phyloP scores from a whole-genome alignment of 176 grass and related monocot species.

The Oryza officinalis region DNA sequence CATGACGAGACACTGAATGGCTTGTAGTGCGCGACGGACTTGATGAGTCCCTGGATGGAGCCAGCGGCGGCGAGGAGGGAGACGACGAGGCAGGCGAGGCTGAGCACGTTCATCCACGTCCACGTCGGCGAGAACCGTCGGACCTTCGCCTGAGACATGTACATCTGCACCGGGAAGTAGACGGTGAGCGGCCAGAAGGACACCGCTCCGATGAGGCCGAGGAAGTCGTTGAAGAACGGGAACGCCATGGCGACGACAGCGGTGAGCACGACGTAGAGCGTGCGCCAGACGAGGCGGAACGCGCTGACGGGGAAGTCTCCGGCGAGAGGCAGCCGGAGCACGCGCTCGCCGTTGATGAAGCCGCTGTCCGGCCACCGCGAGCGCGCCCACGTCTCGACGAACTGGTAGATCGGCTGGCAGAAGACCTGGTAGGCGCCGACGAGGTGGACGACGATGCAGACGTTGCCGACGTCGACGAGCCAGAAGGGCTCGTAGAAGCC shows the following conservation, averaged over 20 bases:
- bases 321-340: slow-evolving; percentile 33
- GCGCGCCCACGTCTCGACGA: slow-evolving; percentile 54
- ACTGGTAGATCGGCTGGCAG: slow-evolving; percentile 79
- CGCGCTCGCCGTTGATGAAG: slow-evolving; percentile 53
- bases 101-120: slow-evolving; percentile 80
- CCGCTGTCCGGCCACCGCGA: slow-evolving; percentile 45
- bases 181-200: slow-evolving; percentile 94
- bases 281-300: slow-evolving; percentile 70
- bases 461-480: slow-evolving; percentile 89
- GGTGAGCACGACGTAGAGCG: slow-evolving; percentile 61
- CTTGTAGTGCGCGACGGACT: slow-evolving; percentile 52
- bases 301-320: slow-evolving; percentile 51
- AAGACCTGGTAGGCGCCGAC: slow-evolving; percentile 98
- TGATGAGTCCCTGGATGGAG: slow-evolving; percentile 63
- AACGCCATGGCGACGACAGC: slow-evolving; percentile 67
- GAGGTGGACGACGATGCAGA: slow-evolving; percentile 85
- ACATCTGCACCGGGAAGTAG: slow-evolving; percentile 94
- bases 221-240: slow-evolving; percentile 93
- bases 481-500: slow-evolving; percentile 97
- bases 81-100: slow-evolving; percentile 52
- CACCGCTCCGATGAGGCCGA: slow-evolving; percentile 83
- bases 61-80: slow-evolving; percentile 67
- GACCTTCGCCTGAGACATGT: slow-evolving; percentile 65
- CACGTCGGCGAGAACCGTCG: slow-evolving; percentile 59
- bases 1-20: slow-evolving; percentile 51